Evolutionary conservation across 108 stramenopile genomes (phyloP), one percentile per base, ranked within the genome.

Genomic region (Heterococcus sp.): DNA sequence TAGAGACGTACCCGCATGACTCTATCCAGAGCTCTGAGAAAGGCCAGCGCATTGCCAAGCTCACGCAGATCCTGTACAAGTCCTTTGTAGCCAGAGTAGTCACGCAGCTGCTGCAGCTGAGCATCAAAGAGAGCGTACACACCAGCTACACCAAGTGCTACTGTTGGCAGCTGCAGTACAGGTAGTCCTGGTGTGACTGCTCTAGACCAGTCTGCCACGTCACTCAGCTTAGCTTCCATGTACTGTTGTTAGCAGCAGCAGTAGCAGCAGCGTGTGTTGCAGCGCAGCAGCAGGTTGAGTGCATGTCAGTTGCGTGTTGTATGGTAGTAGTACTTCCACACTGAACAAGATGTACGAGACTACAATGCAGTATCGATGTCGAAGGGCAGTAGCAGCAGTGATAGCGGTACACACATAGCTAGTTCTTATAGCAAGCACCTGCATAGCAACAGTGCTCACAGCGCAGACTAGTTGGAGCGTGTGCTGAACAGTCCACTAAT

Each of bases 11-110:
- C 78, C 14, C 36, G 58, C 72, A 46, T 33, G 8, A 71, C 38
- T 1, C 38, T 28, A 39, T 72, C 71, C 35, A 80, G 71, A 39
- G 35, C 38, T n/a, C 79, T 32, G 40, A 86, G n/a, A 40, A 89
- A 83, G 2, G 68, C 36, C 14, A 88, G 38, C 32, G 84, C 85
- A 37, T 88, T 88, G 5, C 89, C 88, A 11, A 87, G 21, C 71
- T 88, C 88, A 31, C 88, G 72, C 35, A 89, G 87, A 36, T 78
- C 77, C 74, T 89, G 87, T 35, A 89, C 87, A 21, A 88, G 87
- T 35, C 86, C 84, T 1, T 76, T 36, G 35, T 86, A 73, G 63
- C 82, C 88, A 33, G 80, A 84, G 85, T 87, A 86, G 29, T 68
- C 86, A 27, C 88, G 33, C 32, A 89, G 27, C 21, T 77, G 81